phyloP scores from a whole-genome alignment of 371 early-diverging fungal species.

The Zancudomyces culisetae region DNA sequence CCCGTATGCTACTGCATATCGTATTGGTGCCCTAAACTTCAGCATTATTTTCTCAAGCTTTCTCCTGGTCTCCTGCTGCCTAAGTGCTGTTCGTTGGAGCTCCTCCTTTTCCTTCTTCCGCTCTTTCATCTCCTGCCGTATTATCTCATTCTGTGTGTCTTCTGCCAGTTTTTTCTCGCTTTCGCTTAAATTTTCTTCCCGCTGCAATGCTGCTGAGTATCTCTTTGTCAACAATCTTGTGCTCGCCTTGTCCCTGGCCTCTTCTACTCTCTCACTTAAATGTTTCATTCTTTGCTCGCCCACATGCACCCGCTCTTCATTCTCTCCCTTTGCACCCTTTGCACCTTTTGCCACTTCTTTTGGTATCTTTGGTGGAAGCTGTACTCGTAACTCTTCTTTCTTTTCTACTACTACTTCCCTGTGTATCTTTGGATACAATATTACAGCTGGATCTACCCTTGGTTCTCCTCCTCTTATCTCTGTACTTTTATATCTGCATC shows the following conservation, averaged over 20 bases:
- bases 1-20: constrained; percentile 82
- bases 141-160: not conserved
- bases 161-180: not conserved
- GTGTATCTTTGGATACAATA: not conserved
- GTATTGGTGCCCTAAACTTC: constrained; percentile 16
- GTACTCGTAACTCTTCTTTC: not conserved
- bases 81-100: not conserved
- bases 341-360: not conserved
- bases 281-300: not conserved
- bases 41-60: constrained; percentile 7
- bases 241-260: not conserved
- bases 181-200: not conserved
- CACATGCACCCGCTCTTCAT: not conserved
- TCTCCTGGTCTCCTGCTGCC: constrained; percentile 4
- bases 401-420: not conserved
- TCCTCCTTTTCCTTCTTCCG: not conserved
- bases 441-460: not conserved
- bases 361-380: not conserved
- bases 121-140: not conserved
- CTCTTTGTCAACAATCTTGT: not conserved
- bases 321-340: not conserved
- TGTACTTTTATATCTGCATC: not conserved
- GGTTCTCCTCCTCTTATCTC: not conserved
- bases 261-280: not conserved
- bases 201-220: not conserved